Evolutionary conservation across 768 basidiomycete species (phyloP).

Genomic region (Kwoniella europaea): DNA sequence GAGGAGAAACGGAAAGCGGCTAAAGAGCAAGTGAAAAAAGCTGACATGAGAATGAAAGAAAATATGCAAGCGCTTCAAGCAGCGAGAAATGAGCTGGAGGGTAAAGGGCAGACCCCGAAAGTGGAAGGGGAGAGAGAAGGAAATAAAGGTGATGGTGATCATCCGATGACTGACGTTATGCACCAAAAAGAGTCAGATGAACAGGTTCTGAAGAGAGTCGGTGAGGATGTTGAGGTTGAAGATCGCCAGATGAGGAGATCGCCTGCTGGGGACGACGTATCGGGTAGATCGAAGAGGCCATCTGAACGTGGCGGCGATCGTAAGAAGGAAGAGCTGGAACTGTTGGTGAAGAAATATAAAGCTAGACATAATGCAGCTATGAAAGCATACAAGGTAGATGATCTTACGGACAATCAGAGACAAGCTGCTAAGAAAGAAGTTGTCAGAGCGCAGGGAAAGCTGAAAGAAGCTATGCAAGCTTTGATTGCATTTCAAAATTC

Average conservation of each 20-base stretch:
- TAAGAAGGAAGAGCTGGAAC: neutral
- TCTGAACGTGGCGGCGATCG: neutral
- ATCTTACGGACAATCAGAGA: neutral
- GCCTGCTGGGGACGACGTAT: too few species aligned
- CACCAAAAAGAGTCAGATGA: too few species aligned
- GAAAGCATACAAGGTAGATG: neutral
- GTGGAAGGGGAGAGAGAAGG: too few species aligned
- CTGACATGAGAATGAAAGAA: conserved; percentile 1
- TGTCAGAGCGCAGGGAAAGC: neutral
- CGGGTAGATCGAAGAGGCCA: too few species aligned
- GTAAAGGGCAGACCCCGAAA: too few species aligned
- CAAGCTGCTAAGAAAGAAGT: neutral
- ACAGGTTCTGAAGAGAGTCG: too few species aligned
- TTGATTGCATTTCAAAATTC: neutral
- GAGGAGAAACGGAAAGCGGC: neutral
- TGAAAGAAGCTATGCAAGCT: conserved; percentile 15
- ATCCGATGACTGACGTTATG: too few species aligned
- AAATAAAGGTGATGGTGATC: too few species aligned
- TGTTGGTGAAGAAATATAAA: neutral
- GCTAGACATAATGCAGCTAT: neutral
- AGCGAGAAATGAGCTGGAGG: neutral
- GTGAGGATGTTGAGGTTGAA: too few species aligned
- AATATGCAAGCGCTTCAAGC: neutral
- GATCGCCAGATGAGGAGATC: too few species aligned
- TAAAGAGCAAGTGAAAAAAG: neutral